A percentile compares a stretch with the other conserved stretches of the same genome.
phyloP scores from a whole-genome alignment of 176 grass and related monocot genomes.

The Carex kokanica region DNA sequence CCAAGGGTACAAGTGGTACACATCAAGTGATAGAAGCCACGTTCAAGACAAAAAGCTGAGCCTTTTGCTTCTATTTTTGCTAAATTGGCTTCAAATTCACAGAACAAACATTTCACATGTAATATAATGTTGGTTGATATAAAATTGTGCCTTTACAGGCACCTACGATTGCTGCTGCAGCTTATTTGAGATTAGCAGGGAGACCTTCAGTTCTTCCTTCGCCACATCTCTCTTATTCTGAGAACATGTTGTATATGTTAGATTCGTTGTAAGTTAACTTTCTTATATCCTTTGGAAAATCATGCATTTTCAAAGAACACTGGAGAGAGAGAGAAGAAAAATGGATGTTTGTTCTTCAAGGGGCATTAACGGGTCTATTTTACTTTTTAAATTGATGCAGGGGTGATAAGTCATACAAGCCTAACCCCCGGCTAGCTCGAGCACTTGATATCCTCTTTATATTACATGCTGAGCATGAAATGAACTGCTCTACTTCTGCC shows the following conservation, averaged over 20 bases:
- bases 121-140: not conserved
- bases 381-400: constrained; percentile 37
- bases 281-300: not conserved
- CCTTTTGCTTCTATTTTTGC: not conserved
- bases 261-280: constrained; percentile 74
- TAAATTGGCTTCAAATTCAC: not conserved
- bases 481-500: constrained; percentile 93
- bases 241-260: constrained; percentile 93
- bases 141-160: constrained; percentile 32
- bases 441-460: constrained; percentile 89
- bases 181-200: constrained; percentile 91
- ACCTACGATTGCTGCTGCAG: constrained; percentile 86
- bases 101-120: not conserved
- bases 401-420: constrained; percentile 73
- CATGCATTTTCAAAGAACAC: not conserved
- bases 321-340: not conserved
- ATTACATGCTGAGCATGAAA: constrained; percentile 98
- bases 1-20: not conserved
- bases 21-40: not conserved
- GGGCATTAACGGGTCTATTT: not conserved
- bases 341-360: not conserved
- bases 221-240: constrained; percentile 78
- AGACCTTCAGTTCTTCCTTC: constrained; percentile 80
- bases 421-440: constrained; percentile 78
- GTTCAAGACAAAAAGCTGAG: not conserved